phyloP scores from a whole-genome alignment of 768 basidiomycete species.

The Hypholoma fasciculare region DNA sequence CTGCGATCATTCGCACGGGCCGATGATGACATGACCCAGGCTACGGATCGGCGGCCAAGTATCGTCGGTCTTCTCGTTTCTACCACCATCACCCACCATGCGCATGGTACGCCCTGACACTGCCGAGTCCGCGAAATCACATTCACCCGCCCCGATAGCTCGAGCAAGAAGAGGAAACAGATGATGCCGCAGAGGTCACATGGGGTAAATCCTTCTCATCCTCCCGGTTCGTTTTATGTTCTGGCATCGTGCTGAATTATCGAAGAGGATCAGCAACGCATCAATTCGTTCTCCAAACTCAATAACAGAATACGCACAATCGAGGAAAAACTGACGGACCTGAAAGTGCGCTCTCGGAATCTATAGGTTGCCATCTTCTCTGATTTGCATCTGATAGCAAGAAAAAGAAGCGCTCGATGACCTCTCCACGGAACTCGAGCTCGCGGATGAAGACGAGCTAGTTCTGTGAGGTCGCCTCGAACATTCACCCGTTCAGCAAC shows the following conservation, averaged over 20 bases:
- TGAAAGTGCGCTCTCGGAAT: conserved; percentile 56
- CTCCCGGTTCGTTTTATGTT: background rate
- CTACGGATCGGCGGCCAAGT: background rate
- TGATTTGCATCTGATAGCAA: conserved; percentile 50
- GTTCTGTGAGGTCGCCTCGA: conserved; percentile 56
- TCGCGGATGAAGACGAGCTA: conserved; percentile 81
- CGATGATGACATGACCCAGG: background rate
- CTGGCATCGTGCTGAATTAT: conserved; percentile 1
- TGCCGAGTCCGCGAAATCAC: conserved; percentile 3
- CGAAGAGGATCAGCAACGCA: conserved; percentile 83
- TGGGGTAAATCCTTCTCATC: conserved; percentile 58
- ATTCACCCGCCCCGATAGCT: conserved; percentile 41
- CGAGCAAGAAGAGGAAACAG: conserved; percentile 73
- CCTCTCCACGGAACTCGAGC: conserved; percentile 82
- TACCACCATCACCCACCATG: conserved; percentile 20
- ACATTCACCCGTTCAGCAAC: background rate
- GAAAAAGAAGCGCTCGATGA: conserved; percentile 96
- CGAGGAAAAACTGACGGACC: conserved; percentile 66
- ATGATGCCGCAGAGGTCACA: conserved; percentile 76
- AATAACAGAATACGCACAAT: conserved; percentile 76
- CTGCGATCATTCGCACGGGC: background rate
- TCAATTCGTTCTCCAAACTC: conserved; percentile 90
- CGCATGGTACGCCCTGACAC: conserved; percentile 22
- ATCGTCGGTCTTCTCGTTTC: background rate
- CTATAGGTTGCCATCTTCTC: background rate